Evolutionary conservation across 805 yeast species (phyloP).

Genomic region (Pichia insulana): DNA sequence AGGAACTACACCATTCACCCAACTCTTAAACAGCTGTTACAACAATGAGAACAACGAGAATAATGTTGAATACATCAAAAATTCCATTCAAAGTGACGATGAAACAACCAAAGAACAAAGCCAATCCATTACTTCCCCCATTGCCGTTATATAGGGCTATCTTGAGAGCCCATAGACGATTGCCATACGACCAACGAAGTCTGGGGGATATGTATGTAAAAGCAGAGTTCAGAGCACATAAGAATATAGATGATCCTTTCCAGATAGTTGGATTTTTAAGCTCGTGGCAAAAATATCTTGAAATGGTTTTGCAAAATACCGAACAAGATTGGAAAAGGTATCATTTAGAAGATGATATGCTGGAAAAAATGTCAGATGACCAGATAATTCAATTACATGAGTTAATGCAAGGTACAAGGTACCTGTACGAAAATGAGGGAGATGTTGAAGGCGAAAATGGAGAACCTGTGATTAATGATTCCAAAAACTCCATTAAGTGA

Average conservation of each 20-base stretch:
- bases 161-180: constrained; percentile 63
- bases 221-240: constrained; percentile 82
- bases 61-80: constrained; percentile 15
- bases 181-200: constrained; percentile 63
- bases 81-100: constrained; percentile 22
- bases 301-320: constrained; percentile 35
- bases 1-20: no score
- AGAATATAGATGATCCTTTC: constrained; percentile 73
- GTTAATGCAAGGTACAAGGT: constrained; percentile 61
- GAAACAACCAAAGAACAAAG: constrained; percentile 20
- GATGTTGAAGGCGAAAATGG: constrained; percentile 1
- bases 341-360: constrained; percentile 49
- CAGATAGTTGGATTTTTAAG: constrained; percentile 90
- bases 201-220: constrained; percentile 88
- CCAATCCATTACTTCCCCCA: constrained; percentile 67
- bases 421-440: constrained; percentile 14
- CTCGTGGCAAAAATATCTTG: constrained; percentile 85
- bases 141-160: constrained; percentile 69
- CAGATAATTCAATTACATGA: constrained; percentile 79
- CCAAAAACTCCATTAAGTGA: no score
- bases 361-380: constrained; percentile 83
- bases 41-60: constrained; percentile 19
- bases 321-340: constrained; percentile 59
- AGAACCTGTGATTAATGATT: not conserved
- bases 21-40: not conserved